Conservation (phyloP, 1,139 yeast genomes). For the Zhuliangozyma parablackwelliae region DNA sequence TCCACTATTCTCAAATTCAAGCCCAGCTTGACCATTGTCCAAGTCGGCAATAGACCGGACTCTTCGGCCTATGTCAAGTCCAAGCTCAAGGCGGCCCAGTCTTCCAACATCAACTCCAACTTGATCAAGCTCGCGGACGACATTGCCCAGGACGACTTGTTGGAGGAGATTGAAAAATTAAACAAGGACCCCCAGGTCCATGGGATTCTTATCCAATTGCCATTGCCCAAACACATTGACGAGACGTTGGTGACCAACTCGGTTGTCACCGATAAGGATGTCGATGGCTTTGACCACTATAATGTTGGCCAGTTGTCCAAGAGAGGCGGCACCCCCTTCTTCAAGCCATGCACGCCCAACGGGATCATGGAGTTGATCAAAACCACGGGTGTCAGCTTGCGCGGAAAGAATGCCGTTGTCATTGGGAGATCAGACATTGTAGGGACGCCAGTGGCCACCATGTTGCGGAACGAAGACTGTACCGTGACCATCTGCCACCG, state of each 20-base stretch:
- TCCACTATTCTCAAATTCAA: constrained; percentile 41
- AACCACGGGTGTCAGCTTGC: constrained; percentile 53
- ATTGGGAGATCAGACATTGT: constrained; percentile 81
- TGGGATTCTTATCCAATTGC: constrained; percentile 70
- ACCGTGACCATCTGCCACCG: constrained; percentile 75
- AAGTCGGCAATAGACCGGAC: constrained; percentile 74
- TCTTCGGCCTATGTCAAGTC: constrained; percentile 74
- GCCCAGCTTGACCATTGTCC: constrained; percentile 66
- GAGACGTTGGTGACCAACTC: constrained; percentile 66
- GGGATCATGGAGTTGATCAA: constrained; percentile 68
- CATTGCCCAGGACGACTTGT: constrained; percentile 52
- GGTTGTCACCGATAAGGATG: constrained; percentile 66
- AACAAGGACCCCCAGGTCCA: constrained; percentile 63
- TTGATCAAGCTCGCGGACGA: constrained; percentile 55
- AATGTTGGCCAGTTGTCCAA: constrained; percentile 75
- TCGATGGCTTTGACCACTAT: constrained; percentile 73
- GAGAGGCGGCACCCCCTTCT: constrained; percentile 65
- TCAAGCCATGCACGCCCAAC: constrained; percentile 77
- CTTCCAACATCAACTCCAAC: constrained; percentile 59
- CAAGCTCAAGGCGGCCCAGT: constrained; percentile 68
- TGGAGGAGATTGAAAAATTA: constrained; percentile 51
- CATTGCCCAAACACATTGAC: constrained; percentile 66
- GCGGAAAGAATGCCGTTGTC: constrained; percentile 73
- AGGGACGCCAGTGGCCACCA: constrained; percentile 74
- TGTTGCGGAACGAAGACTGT: constrained; percentile 67